Percentiles rank a stretch among this genome's conserved stretches.
Conservation (phyloP, 805 yeast genomes). For the Wickerhamiella occidentalis region DNA sequence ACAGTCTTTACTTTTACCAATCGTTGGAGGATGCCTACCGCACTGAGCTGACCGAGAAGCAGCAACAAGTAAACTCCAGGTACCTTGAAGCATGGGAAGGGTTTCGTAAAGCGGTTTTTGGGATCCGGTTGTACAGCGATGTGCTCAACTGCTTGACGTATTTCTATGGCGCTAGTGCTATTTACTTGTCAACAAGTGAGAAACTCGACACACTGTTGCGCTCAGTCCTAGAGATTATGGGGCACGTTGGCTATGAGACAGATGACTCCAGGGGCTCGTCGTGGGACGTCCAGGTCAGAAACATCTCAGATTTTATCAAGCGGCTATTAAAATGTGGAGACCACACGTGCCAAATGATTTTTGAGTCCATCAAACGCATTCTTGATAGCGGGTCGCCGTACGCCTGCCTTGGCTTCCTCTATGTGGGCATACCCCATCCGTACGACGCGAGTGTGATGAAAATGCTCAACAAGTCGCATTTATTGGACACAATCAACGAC, state of each 20-base stretch:
- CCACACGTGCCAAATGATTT: background rate
- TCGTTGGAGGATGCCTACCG: background rate
- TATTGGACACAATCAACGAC: background rate
- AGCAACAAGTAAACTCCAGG: background rate
- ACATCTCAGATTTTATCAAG: background rate
- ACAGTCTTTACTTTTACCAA: background rate
- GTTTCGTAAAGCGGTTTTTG: background rate
- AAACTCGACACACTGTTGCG: background rate
- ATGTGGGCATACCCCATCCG: background rate
- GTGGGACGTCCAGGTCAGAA: background rate
- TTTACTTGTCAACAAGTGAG: background rate
- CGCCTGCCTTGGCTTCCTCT: background rate
- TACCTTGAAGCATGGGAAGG: background rate
- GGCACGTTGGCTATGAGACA: background rate
- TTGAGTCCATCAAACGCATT: background rate
- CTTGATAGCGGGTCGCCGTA: background rate
- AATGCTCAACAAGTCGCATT: background rate
- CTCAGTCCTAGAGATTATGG: background rate
- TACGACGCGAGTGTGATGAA: background rate
- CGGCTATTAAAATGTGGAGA: background rate
- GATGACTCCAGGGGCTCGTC: background rate
- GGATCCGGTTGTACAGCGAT: background rate
- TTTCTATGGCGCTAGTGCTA: background rate
- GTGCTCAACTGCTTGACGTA: background rate
- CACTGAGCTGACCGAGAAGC: background rate